Conservation (phyloP, 1,139 yeast genomes). For the Suhomyces panamericanus region DNA sequence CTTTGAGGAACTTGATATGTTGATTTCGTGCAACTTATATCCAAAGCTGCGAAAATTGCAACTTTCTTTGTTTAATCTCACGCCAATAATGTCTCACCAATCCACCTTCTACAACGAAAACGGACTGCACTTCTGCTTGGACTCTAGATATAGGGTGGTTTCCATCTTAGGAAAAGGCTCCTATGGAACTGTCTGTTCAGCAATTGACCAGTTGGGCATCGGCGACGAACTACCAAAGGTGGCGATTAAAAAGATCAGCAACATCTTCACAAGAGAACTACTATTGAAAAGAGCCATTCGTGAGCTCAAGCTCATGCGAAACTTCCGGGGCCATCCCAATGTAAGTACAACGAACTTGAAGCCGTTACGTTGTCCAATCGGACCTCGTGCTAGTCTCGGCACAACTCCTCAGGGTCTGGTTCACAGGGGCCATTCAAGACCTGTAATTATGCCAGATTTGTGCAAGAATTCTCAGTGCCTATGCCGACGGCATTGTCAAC, state of each 20-base stretch:
- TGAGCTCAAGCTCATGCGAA: constrained; percentile 74
- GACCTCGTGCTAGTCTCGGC: no score
- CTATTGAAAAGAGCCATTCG: constrained; percentile 73
- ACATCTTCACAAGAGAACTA: constrained; percentile 63
- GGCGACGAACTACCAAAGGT: constrained; percentile 26
- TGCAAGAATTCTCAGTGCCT: no score
- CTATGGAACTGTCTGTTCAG: constrained; percentile 86
- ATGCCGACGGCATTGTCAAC: no score
- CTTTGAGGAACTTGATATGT: no score
- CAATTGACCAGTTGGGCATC: constrained; percentile 52
- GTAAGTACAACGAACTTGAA: constrained; percentile 25
- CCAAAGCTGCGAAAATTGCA: background rate
- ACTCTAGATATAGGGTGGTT: constrained; percentile 61
- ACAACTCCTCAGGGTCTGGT: no score
- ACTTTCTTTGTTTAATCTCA: background rate
- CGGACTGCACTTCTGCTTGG: constrained; percentile 58
- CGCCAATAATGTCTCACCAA: background rate
- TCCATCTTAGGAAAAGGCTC: constrained; percentile 82
- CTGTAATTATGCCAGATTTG: no score
- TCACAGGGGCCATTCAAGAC: no score
- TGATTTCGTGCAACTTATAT: background rate
- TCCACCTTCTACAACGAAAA: constrained; percentile 10
- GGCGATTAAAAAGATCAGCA: constrained; percentile 79
- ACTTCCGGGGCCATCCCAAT: constrained; percentile 79
- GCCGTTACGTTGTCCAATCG: no score